These are phyloP conservation scores for Iberis pinnata DNA, from an alignment of 345 rosid genomes.

Conservation along the genomic window DNA sequence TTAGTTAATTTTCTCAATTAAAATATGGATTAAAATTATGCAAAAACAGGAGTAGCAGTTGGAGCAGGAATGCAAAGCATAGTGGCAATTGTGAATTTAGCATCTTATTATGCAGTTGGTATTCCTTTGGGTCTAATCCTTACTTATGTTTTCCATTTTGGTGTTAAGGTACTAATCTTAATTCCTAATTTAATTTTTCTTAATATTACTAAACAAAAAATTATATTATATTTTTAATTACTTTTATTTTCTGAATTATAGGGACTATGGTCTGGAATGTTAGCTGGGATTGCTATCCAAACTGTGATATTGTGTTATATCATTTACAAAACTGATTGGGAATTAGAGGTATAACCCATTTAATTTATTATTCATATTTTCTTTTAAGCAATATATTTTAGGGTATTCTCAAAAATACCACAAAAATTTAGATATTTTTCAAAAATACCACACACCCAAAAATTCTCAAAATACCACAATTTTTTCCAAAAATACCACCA, in stretches of 20 bases:
- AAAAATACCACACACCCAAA: too few relatives aligned
- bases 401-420: too few relatives aligned
- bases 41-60: conserved; percentile 59
- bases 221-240: not conserved
- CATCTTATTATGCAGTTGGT: conserved; percentile 54
- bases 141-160: conserved; percentile 42
- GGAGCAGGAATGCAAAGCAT: conserved; percentile 65
- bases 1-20: too few relatives aligned
- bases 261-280: conserved; percentile 63
- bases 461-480: too few relatives aligned
- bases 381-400: too few relatives aligned
- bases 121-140: conserved; percentile 59
- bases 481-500: too few relatives aligned
- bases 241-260: conserved; percentile 8
- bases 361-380: not conserved
- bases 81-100: conserved; percentile 53
- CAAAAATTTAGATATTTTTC: too few relatives aligned
- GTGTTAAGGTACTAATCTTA: conserved; percentile 38
- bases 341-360: conserved; percentile 35
- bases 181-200: too few relatives aligned
- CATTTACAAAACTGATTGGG: conserved; percentile 50
- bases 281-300: conserved; percentile 38
- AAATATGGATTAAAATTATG: not conserved
- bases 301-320: conserved; percentile 32
- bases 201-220: too few relatives aligned